These are phyloP conservation scores for Peniophora sp. DNA, from an alignment of 1,284 basidiomycete species.

Conservation along the genomic window DNA sequence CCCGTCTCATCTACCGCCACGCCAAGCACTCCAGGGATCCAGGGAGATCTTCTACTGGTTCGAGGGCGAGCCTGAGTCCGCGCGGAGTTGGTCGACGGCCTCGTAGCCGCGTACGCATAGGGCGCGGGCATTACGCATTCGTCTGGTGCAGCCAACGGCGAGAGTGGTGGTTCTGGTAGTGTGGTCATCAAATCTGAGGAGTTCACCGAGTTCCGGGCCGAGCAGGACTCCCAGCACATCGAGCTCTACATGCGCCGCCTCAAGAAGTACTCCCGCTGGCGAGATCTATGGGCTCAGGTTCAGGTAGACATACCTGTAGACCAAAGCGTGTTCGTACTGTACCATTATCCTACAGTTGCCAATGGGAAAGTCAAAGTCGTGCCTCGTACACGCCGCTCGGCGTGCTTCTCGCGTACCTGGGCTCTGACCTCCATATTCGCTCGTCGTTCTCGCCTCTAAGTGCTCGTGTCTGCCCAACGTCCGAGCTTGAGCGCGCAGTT, in stretches of 20 bases:
- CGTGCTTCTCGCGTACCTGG: no score
- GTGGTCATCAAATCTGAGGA: slow-evolving; percentile 96
- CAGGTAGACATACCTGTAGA: no score
- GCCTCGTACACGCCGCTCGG: no score
- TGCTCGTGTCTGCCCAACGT: no score
- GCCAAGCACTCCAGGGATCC: slow-evolving; percentile 88
- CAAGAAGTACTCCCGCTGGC: slow-evolving; percentile 87
- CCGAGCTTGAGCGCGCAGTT: no score
- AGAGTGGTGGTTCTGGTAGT: slow-evolving; percentile 61
- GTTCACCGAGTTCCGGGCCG: slow-evolving; percentile 91
- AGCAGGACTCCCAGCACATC: slow-evolving; percentile 90
- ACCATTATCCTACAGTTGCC: no score
- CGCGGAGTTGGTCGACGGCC: slow-evolving; percentile 87
- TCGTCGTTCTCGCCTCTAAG: no score
- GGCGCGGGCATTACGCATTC: slow-evolving; percentile 75
- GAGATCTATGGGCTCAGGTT: no score
- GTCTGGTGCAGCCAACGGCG: slow-evolving; percentile 51
- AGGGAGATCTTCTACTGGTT: slow-evolving; percentile 98
- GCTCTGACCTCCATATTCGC: no score
- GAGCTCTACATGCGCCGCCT: slow-evolving; percentile 97
- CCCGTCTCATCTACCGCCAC: slow-evolving; percentile 84
- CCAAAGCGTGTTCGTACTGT: no score
- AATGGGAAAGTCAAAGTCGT: no score
- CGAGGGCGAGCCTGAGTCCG: no score
- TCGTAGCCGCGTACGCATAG: slow-evolving; percentile 37